Conservation (phyloP, 2,329 filamentous ascomycete genomes). For the Penicillium fuscoglaucum region DNA sequence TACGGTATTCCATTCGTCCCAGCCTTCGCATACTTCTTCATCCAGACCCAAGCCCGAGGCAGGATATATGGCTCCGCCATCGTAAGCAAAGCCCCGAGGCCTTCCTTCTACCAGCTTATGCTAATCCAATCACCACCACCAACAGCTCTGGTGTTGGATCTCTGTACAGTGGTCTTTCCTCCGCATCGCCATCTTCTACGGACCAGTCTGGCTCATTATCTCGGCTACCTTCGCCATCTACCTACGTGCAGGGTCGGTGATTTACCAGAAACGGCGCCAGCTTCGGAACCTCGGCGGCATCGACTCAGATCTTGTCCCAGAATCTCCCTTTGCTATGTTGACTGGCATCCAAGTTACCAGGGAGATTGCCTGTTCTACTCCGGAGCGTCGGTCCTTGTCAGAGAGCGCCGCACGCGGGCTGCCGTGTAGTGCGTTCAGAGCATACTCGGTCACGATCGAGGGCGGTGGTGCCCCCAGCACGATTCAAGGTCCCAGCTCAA, state of each 20-base stretch:
- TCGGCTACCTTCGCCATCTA: conserved; percentile 44
- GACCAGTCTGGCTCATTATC: conserved; percentile 46
- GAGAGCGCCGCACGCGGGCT: conserved; percentile 5
- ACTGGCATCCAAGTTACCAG: conserved; percentile 66
- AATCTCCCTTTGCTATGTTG: conserved; percentile 50
- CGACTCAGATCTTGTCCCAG: conserved; percentile 46
- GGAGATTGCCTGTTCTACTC: conserved; percentile 42
- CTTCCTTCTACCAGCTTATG: background rate
- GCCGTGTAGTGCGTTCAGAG: conserved; percentile 13
- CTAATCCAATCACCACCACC: background rate
- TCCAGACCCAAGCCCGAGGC: conserved; percentile 54
- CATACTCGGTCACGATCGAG: conserved; percentile 39
- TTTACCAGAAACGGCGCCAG: conserved; percentile 59
- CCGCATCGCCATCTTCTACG: conserved; percentile 73
- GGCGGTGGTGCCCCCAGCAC: conserved; percentile 15
- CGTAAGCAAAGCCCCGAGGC: conserved; percentile 36
- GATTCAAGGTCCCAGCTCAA: background rate
- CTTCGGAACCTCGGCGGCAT: conserved; percentile 56
- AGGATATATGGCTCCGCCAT: conserved; percentile 72
- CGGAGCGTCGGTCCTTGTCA: conserved; percentile 11
- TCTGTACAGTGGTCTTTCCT: conserved; percentile 65
- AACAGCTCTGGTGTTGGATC: conserved; percentile 80
- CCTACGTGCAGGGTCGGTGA: conserved; percentile 40
- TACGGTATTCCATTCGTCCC: conserved; percentile 74
- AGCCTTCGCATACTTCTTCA: conserved; percentile 66